A percentile compares a stretch with the other conserved stretches of the same genome.
These are phyloP conservation scores for Pterulicium gracile DNA, from an alignment of 1,284 basidiomycete genomes.

Conservation along the genomic window DNA sequence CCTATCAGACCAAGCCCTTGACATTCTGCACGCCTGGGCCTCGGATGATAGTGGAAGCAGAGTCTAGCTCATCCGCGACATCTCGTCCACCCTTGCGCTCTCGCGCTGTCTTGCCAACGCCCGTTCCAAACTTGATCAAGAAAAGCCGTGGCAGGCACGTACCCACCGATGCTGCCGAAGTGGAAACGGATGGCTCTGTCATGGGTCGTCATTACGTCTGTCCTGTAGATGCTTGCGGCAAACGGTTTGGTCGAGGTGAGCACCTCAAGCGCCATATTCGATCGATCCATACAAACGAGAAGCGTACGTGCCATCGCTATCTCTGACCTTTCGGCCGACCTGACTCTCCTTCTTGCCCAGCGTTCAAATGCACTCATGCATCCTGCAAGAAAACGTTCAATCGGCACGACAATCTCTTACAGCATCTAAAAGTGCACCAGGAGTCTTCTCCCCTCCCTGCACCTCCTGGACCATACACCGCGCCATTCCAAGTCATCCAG, in stretches of 20 bases:
- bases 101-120: slow-evolving; percentile 31
- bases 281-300: slow-evolving; percentile 59
- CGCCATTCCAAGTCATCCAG: slow-evolving; percentile 14
- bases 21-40: neutral
- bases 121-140: slow-evolving; percentile 65
- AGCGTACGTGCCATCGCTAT: slow-evolving; percentile 32
- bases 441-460: slow-evolving; percentile 24
- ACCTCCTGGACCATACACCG: slow-evolving; percentile 14
- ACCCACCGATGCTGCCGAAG: slow-evolving; percentile 30
- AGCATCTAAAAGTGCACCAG: slow-evolving; percentile 50
- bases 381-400: slow-evolving; percentile 51
- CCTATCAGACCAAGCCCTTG: neutral
- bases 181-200: slow-evolving; percentile 12
- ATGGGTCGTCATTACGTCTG: slow-evolving; percentile 33
- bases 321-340: neutral
- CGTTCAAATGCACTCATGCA: slow-evolving; percentile 45
- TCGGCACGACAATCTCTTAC: slow-evolving; percentile 52
- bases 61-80: neutral
- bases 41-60: neutral
- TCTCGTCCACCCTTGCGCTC: neutral
- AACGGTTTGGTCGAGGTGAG: slow-evolving; percentile 53
- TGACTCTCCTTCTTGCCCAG: slow-evolving; percentile 20
- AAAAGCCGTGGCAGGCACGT: slow-evolving; percentile 68
- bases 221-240: slow-evolving; percentile 38
- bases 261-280: slow-evolving; percentile 59